Evolutionary conservation across 1,139 yeast species (phyloP), one percentile per base, ranked within the genome.

Genomic region (Meyerozyma smithsonii): DNA sequence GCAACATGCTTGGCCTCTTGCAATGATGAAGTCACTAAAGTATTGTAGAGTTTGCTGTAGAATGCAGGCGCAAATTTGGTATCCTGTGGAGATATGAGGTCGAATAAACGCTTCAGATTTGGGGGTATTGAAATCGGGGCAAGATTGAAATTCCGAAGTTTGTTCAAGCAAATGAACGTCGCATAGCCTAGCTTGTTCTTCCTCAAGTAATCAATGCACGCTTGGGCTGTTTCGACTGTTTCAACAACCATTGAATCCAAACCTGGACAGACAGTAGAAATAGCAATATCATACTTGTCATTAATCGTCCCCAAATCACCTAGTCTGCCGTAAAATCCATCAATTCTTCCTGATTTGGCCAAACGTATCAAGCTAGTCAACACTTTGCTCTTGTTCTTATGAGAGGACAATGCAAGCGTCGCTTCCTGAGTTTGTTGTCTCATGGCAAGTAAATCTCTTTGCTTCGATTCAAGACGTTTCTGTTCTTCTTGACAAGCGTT

Each of bases 171-270:
- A 44, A 92, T 84, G 55, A 94, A 92, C 46, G 84, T 81, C 5
- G 96, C 96, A 50, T 90, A 84, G 0, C 99, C 99, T 30, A 90
- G 69, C 46, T 83, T 82, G 52, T 86, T 85, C 53, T 84, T 83
- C 43, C 97, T 74, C 54, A 94, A 71, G 51, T 87, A 84, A 40
- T 87, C 94, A 44, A 94, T 86, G 61, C 98, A 92, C 37, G 79
- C 79, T 57, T 89, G 97, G 1, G 96, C 98, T 23, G 87, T 84
- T 51, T 87, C 96, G 8, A 92, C 97, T 0, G 90, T 81, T 39
- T 89, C 97, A 3, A 94, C 97, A 15, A 94, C 97, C 72, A 89
- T 80, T 41, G 95, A 92, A 55, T 90, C 95, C 42, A 94, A 68
- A 8, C 92, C 82, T 1, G 96, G 90, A 51, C 95, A 88, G 0